Percentiles rank a stretch among this genome's conserved stretches.
These are phyloP conservation scores for Aaosphaeria pasadenensis DNA, from an alignment of 2,329 filamentous ascomycete genomes.

Conservation along the genomic window DNA sequence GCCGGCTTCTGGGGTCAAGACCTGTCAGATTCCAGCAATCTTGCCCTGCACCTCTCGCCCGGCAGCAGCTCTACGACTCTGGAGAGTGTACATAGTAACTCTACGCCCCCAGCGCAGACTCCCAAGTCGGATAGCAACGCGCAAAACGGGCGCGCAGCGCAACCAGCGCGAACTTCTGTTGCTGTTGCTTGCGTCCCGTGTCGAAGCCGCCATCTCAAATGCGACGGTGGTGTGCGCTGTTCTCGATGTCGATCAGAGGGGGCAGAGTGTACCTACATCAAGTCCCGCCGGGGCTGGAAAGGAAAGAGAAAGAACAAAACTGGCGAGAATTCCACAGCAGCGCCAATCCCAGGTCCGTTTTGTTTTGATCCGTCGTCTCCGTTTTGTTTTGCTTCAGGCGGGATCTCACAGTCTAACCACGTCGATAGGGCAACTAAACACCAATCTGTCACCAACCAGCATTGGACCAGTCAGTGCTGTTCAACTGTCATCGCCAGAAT, in stretches of 20 bases:
- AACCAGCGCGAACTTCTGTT: constrained; percentile 31
- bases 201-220: constrained; percentile 52
- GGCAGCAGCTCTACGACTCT: constrained; percentile 26
- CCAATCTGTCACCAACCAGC: not conserved
- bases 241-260: constrained; percentile 47
- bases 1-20: constrained; percentile 31
- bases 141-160: constrained; percentile 16
- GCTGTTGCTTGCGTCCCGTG: constrained; percentile 52
- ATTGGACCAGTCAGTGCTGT: not conserved
- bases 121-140: constrained; percentile 22
- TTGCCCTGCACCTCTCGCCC: constrained; percentile 29
- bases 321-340: constrained; percentile 22
- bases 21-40: constrained; percentile 21
- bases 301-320: constrained; percentile 39
- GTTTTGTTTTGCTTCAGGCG: not conserved
- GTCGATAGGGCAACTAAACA: not conserved
- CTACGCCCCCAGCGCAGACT: constrained; percentile 30
- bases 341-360: constrained; percentile 16
- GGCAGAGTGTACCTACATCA: constrained; percentile 50
- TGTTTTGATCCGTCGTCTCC: not conserved
- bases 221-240: constrained; percentile 49
- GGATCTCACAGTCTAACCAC: too few relatives aligned
- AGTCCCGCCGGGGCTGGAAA: constrained; percentile 51
- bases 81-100: constrained; percentile 16
- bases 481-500: constrained; percentile 29